phyloP scores from a whole-genome alignment of 2,329 filamentous ascomycete species.

The Neonectria magnoliae region DNA sequence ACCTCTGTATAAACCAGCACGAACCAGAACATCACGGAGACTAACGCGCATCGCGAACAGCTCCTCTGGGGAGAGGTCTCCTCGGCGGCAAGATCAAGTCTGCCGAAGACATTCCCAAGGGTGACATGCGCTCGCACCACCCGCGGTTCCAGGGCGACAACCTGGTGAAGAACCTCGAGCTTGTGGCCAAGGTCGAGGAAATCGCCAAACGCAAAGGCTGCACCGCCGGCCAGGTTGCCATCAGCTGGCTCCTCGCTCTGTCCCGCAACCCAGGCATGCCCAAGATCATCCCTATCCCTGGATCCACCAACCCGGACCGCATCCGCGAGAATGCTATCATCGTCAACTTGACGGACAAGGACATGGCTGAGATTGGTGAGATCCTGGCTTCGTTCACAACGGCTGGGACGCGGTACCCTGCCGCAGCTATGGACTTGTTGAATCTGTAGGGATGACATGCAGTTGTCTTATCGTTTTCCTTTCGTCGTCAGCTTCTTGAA shows the following conservation, averaged over 20 bases:
- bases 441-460: constrained; percentile 19
- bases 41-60: constrained; percentile 26
- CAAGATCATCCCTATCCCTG: constrained; percentile 72
- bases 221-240: constrained; percentile 71
- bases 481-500: not conserved
- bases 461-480: no score
- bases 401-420: constrained; percentile 60
- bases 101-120: constrained; percentile 63
- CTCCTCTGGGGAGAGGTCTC: constrained; percentile 59
- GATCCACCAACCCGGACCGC: constrained; percentile 65
- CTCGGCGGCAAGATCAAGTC: constrained; percentile 65
- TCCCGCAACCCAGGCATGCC: constrained; percentile 63
- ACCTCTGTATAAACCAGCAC: not conserved
- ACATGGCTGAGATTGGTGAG: constrained; percentile 61
- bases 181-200: constrained; percentile 65
- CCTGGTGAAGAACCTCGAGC: constrained; percentile 70
- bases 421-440: constrained; percentile 32
- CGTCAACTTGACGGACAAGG: constrained; percentile 60
- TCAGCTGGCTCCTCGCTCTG: constrained; percentile 69
- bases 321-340: constrained; percentile 69
- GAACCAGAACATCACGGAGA: constrained; percentile 20
- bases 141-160: constrained; percentile 71
- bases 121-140: constrained; percentile 55
- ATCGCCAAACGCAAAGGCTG: constrained; percentile 69
- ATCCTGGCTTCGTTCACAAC: constrained; percentile 60